Evolutionary conservation across 805 yeast genomes (phyloP).

Genomic region (Komagataella phaffii): DNA sequence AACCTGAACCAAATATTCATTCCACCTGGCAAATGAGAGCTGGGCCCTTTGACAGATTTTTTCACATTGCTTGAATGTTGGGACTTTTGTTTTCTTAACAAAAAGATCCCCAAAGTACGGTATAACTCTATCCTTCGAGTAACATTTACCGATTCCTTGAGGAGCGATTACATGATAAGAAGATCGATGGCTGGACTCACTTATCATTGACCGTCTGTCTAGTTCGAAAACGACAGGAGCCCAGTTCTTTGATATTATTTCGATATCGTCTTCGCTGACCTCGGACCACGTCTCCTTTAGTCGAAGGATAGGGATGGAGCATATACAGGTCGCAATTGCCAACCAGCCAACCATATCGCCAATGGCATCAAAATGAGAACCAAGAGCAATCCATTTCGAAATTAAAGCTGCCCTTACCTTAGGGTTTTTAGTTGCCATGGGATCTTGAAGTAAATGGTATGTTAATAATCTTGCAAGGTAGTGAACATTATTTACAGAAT

Average conservation of each 20-base stretch:
- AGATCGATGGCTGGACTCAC: conserved; percentile 40
- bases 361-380: conserved; percentile 56
- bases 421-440: conserved; percentile 15
- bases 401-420: conserved; percentile 50
- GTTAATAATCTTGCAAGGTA: conserved; percentile 61
- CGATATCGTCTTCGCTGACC: conserved; percentile 46
- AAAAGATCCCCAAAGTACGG: conserved; percentile 86
- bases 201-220: conserved; percentile 56
- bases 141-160: conserved; percentile 69
- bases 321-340: conserved; percentile 71
- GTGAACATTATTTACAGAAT: conserved; percentile 53
- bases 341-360: conserved; percentile 96
- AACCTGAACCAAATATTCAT: conserved; percentile 44
- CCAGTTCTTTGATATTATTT: conserved; percentile 69
- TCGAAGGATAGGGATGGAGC: conserved; percentile 74
- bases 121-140: conserved; percentile 64
- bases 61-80: conserved; percentile 41
- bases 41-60: conserved; percentile 53
- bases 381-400: conserved; percentile 77
- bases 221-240: conserved; percentile 85
- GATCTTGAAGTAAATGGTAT: conserved; percentile 53
- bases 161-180: conserved; percentile 73
- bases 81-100: conserved; percentile 28
- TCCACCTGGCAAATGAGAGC: conserved; percentile 75
- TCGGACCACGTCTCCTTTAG: conserved; percentile 62